phyloP scores from a whole-genome alignment of 2,329 filamentous ascomycete genomes.

The Aspergillus glaucus region DNA sequence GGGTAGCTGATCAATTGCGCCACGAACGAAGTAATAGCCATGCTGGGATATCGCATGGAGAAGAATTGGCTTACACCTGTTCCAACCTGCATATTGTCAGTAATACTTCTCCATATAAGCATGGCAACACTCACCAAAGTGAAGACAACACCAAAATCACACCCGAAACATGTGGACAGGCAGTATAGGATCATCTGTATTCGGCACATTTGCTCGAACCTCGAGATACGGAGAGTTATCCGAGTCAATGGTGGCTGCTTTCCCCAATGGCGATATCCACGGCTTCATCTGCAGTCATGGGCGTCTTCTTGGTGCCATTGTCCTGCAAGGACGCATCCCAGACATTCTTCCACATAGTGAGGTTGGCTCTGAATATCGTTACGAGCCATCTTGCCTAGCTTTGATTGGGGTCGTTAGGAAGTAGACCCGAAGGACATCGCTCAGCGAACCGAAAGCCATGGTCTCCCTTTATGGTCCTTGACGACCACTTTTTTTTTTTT shows the following conservation, averaged over 20 bases:
- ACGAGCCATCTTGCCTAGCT: constrained; percentile 1
- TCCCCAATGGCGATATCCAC: constrained; percentile 16
- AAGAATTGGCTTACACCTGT: constrained; percentile 45
- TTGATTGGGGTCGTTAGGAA: too few relatives aligned
- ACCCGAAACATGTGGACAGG: constrained; percentile 28
- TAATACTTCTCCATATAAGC: neutral
- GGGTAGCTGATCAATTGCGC: constrained; percentile 41
- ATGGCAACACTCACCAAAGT: constrained; percentile 27
- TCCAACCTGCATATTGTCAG: constrained; percentile 16
- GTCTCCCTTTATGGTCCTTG: too few relatives aligned
- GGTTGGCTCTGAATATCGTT: constrained; percentile 1
- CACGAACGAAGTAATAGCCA: constrained; percentile 40
- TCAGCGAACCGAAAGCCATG: too few relatives aligned
- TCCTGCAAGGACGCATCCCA: constrained; percentile 1
- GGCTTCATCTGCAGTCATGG: constrained; percentile 11
- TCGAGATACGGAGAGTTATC: constrained; percentile 23
- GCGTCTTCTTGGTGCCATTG: constrained; percentile 8
- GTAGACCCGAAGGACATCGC: too few relatives aligned
- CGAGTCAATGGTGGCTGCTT: constrained; percentile 15
- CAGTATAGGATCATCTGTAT: constrained; percentile 21
- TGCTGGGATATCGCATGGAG: constrained; percentile 39
- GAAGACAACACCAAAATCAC: constrained; percentile 42
- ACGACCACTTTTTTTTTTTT: too few relatives aligned
- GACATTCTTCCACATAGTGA: constrained; percentile 9
- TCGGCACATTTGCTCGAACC: constrained; percentile 22